phyloP scores from a whole-genome alignment of 345 rosid genomes.

The Lenwebbia sp. region DNA sequence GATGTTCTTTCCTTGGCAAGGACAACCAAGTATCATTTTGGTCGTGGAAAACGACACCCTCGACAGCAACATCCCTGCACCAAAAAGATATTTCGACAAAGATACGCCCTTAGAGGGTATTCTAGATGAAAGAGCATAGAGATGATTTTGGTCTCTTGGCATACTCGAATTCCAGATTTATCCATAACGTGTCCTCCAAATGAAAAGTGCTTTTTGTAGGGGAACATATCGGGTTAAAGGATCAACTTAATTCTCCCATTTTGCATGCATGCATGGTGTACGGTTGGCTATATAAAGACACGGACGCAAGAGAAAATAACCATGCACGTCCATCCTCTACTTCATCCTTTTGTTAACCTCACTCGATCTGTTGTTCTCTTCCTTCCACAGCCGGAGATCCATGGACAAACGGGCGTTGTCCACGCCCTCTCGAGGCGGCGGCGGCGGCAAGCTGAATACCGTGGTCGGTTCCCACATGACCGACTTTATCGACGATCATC shows the following conservation, averaged over 20 bases:
- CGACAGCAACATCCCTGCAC: background rate
- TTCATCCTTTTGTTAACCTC: background rate
- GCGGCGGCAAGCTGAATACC: background rate
- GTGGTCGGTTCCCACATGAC: background rate
- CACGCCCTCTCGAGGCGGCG: no score
- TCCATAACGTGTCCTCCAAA: no score
- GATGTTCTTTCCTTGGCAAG: background rate
- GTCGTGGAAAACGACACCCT: background rate
- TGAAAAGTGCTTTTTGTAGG: no score
- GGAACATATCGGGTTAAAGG: no score
- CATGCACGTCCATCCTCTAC: background rate
- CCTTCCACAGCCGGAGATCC: background rate
- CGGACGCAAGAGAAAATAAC: background rate
- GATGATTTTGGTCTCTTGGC: no score
- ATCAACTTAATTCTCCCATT: background rate
- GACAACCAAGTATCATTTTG: background rate
- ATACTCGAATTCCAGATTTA: no score
- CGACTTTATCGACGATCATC: background rate
- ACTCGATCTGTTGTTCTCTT: background rate
- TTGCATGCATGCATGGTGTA: background rate
- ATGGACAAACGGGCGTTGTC: background rate
- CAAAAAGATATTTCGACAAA: no score
- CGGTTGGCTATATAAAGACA: background rate
- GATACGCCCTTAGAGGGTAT: no score
- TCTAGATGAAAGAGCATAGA: no score